Base-by-base conservation (phyloP, 2,329 filamentous ascomycete species). In the Sporothrix brasiliensis region DNA sequence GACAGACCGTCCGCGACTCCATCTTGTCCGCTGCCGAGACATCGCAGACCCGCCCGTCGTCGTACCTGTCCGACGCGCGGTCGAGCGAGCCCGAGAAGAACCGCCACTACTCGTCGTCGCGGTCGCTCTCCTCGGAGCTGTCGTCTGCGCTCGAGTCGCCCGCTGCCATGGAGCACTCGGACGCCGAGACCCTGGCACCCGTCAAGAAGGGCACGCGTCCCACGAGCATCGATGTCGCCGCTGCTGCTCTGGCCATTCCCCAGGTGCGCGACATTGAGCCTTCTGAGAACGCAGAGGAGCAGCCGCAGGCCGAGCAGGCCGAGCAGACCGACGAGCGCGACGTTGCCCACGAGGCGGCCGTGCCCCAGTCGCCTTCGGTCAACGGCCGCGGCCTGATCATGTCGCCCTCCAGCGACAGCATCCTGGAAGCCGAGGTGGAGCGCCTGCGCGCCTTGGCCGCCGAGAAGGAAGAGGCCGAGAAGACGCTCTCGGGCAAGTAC, bases 101-200 rank as follows among this genome's bases (percentile, higher is more conserved):
- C 75, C 81, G 83, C 80, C 88, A 88, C 81, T 85, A 84, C 77
- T 92, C 91, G 80, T 94, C 92, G 77, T 94, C 93, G 83, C 93
- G 91, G 80, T 97, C 93, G 77, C 90, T 97, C 75, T 97, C 93
- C 75, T 95, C 93, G 82, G 95, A 98, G 82, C 87, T 97, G 79
- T 97, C 92, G 77, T 97, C 91, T 79, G 92, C 88, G 84, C 88
- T 91, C 86, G 91, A 91, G 77, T 92, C 91, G 78, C 88, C 88
- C 75, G 84, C 85, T 76, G 89, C 88, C 73, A 84, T 84, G 73
- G 88, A 90, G 75, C 85, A 86, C 66, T 89, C 87, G 74, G 87
- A 89, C 77, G 82, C 83, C 71, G 89, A 89, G 74, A 85, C 82
- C 4, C 80, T 81, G 27, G 83, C 71, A 0, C 72, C 73, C 2